These are phyloP conservation scores for Taiozyma sp. DNA, from an alignment of 1,139 yeast species.

Conservation along the genomic window DNA sequence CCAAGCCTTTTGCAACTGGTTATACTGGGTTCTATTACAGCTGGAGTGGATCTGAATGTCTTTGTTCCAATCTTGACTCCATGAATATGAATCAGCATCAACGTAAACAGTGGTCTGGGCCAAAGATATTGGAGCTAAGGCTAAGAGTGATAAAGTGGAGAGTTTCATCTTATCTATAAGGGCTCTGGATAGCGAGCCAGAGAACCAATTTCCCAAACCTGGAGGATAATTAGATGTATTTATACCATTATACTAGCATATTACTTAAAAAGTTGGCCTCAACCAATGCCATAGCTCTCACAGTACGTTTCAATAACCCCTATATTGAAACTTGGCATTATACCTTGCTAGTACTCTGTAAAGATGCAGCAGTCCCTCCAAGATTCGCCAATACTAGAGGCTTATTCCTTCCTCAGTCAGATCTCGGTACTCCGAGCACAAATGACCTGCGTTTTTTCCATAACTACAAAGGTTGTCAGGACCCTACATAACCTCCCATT, in stretches of 20 bases:
- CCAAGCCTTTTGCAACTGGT: conserved; percentile 14
- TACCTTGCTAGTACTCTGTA: background rate
- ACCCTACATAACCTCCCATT: background rate
- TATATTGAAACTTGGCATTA: background rate
- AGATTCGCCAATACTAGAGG: background rate
- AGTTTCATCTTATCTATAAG: background rate
- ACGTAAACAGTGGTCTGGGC: conserved; percentile 6
- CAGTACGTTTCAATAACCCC: background rate
- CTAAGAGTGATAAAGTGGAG: background rate
- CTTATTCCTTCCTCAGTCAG: background rate
- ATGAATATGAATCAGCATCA: conserved; percentile 9
- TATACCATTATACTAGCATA: background rate
- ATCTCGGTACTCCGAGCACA: background rate
- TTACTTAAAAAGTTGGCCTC: background rate
- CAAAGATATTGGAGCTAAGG: background rate
- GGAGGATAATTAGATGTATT: background rate
- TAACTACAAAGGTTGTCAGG: background rate
- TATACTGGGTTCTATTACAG: conserved; percentile 16
- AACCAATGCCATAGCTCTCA: background rate
- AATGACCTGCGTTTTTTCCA: background rate
- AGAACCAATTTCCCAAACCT: background rate
- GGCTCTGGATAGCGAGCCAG: background rate
- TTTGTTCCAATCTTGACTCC: conserved; percentile 17
- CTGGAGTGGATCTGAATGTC: conserved; percentile 18
- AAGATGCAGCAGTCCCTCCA: background rate